Evolutionary conservation across 768 basidiomycete species (phyloP).

Genomic region (Suillus weaverae): DNA sequence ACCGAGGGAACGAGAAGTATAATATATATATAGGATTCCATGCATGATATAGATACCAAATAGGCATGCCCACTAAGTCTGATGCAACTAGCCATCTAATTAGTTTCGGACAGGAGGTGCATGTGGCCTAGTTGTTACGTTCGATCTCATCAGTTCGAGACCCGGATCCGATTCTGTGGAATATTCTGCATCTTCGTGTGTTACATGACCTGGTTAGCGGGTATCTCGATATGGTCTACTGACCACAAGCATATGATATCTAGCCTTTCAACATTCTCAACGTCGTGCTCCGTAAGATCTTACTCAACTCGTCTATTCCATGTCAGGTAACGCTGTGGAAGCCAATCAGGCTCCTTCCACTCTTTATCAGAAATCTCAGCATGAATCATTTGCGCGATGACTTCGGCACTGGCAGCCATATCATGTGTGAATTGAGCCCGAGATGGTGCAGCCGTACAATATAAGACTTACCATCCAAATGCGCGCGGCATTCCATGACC

Average conservation of each 20-base stretch:
- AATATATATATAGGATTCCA: too few relatives aligned
- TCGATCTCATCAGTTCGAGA: not conserved
- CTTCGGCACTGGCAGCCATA: constrained; percentile 52
- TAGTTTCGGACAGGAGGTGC: too few relatives aligned
- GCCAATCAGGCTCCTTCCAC: constrained; percentile 61
- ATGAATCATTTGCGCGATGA: constrained; percentile 56
- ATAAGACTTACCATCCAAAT: constrained; percentile 48
- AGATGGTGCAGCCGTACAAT: not conserved
- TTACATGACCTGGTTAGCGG: not conserved
- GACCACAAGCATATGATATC: not conserved
- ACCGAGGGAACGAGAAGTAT: too few relatives aligned
- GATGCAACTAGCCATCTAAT: too few relatives aligned
- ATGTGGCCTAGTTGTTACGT: too few relatives aligned
- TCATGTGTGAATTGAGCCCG: not conserved
- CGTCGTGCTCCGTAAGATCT: not conserved
- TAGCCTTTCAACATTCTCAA: not conserved
- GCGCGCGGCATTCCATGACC: constrained; percentile 79
- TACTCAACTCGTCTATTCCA: constrained; percentile 17
- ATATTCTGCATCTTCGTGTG: not conserved
- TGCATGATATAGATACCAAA: too few relatives aligned
- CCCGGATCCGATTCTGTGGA: not conserved
- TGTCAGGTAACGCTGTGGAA: constrained; percentile 57
- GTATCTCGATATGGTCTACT: not conserved
- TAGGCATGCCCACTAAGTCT: too few relatives aligned
- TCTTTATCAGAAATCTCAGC: constrained; percentile 43